phyloP scores from a whole-genome alignment of 768 basidiomycete species.

The Mycena chlorophos region DNA sequence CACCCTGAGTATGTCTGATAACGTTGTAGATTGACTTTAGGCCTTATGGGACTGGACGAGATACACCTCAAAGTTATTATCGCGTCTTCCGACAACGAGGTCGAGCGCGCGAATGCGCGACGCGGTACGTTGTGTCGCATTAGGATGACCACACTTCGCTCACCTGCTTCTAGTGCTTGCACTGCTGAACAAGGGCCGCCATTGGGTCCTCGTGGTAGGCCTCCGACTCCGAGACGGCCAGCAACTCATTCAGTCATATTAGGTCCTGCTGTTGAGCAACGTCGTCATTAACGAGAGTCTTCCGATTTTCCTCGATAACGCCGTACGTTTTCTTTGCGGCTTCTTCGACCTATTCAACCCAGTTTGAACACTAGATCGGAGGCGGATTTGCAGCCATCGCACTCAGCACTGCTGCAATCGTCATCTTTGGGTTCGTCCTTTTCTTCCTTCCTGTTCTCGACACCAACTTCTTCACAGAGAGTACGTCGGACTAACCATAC shows the following conservation, averaged over 20 bases:
- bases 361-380: constrained; percentile 36
- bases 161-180: constrained; percentile 42
- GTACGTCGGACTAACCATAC: constrained; percentile 26
- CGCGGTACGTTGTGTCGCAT: constrained; percentile 49
- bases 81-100: constrained; percentile 70
- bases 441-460: background rate
- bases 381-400: constrained; percentile 76
- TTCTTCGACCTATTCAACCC: background rate
- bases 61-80: constrained; percentile 88
- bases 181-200: constrained; percentile 68
- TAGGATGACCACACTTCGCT: background rate
- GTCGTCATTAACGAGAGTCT: constrained; percentile 85
- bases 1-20: background rate
- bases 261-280: constrained; percentile 87
- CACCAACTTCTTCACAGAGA: background rate
- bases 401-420: constrained; percentile 77
- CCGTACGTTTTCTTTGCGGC: constrained; percentile 41
- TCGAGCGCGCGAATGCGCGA: constrained; percentile 67
- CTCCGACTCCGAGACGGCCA: no score
- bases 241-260: no score
- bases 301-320: constrained; percentile 79
- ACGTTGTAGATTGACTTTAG: constrained; percentile 70
- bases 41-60: constrained; percentile 91
- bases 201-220: constrained; percentile 91
- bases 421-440: constrained; percentile 74